phyloP scores from a whole-genome alignment of 495 filamentous ascomycete species.

The Hypoxylon crocopeplum region DNA sequence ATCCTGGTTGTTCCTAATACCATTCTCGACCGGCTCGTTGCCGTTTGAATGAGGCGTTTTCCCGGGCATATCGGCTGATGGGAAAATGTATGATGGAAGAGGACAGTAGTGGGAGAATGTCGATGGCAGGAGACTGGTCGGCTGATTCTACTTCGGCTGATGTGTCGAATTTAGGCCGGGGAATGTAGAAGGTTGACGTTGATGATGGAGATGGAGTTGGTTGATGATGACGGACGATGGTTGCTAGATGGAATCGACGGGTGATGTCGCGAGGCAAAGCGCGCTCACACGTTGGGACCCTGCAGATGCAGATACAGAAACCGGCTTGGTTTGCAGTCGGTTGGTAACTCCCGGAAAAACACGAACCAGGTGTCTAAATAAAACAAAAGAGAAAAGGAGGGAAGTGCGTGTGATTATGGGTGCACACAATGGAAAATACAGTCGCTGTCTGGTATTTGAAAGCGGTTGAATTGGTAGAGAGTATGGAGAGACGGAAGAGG shows the following conservation, averaged over 20 bases:
- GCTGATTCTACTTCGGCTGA: slow-evolving; percentile 4
- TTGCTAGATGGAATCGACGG: slow-evolving; percentile 21
- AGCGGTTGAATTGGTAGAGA: slow-evolving; percentile 4
- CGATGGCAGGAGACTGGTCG: not conserved
- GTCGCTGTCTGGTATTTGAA: slow-evolving; percentile 4
- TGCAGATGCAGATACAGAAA: slow-evolving; percentile 25
- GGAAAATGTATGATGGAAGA: slow-evolving; percentile 3
- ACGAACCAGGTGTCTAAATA: slow-evolving; percentile 34
- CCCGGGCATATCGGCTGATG: slow-evolving; percentile 56
- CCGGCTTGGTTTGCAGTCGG: slow-evolving; percentile 4
- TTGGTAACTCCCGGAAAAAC: slow-evolving; percentile 20
- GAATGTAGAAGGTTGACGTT: slow-evolving; percentile 25
- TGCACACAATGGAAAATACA: slow-evolving; percentile 16
- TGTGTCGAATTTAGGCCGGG: slow-evolving; percentile 27
- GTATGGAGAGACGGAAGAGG: not conserved
- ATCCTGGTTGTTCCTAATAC: slow-evolving; percentile 77
- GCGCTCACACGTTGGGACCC: slow-evolving; percentile 40
- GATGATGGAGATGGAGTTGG: slow-evolving; percentile 27
- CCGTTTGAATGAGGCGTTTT: slow-evolving; percentile 77
- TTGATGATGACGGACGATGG: slow-evolving; percentile 33
- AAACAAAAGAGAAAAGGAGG: slow-evolving; percentile 31
- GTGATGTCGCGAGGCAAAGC: slow-evolving; percentile 37
- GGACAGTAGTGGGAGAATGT: not conserved
- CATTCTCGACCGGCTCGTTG: slow-evolving; percentile 75
- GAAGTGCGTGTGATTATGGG: slow-evolving; percentile 15